A percentile compares a stretch with the other conserved stretches of the same genome.
Conservation (phyloP, 2,329 filamentous ascomycete genomes). For the Penicillium sp. region DNA sequence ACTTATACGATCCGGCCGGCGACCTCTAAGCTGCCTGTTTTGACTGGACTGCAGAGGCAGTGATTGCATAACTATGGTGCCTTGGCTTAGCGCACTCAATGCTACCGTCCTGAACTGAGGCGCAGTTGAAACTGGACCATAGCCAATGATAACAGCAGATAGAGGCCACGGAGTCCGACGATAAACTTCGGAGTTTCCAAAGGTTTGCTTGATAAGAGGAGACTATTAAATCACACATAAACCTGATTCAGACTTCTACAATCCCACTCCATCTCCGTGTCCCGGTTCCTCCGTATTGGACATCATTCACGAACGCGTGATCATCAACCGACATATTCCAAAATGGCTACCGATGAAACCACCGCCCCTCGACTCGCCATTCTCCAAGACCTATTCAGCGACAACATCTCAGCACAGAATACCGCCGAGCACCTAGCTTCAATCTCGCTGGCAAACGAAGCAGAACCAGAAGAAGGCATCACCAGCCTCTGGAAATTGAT, state of each 20-base stretch:
- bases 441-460: neutral
- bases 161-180: conserved; percentile 1
- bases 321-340: neutral
- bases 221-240: neutral
- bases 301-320: neutral
- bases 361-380: neutral
- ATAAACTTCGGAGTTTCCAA: neutral
- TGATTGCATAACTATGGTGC: no score
- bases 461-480: neutral
- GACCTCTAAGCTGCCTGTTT: no score
- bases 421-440: neutral
- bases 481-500: conserved; percentile 1
- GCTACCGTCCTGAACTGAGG: no score
- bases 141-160: conserved; percentile 4
- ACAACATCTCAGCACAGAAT: neutral
- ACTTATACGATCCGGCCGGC: no score
- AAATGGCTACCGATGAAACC: conserved; percentile 2
- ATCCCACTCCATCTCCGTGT: neutral
- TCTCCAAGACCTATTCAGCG: neutral
- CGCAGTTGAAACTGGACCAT: neutral
- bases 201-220: neutral
- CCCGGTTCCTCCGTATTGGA: neutral
- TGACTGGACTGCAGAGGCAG: no score
- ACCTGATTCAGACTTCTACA: neutral
- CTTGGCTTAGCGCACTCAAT: no score